Base-by-base conservation (phyloP, 495 filamentous ascomycete species). In the Aspergillus nanangensis region DNA sequence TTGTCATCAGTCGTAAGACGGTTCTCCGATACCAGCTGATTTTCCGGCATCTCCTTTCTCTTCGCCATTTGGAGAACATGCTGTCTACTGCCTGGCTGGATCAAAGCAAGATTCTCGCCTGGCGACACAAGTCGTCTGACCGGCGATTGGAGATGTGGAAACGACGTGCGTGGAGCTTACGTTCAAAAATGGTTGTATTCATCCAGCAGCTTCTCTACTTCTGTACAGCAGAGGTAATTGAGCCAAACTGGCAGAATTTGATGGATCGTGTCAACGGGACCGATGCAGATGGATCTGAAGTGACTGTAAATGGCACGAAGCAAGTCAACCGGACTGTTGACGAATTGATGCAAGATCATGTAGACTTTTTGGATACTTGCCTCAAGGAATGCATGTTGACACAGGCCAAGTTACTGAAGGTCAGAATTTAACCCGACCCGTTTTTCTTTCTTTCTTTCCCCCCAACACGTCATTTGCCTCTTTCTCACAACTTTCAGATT, bases 331-430 rank as follows among this genome's bases (percentile, higher is more conserved):
- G 90, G 31, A 98, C 93, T 0, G 94, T 98, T 13, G 93, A 98
- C 54, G 89, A 96, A 62, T 69, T 98, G 57, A 98, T 98, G 93
- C 90, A 97, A 65, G 92, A 97, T 63, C 93, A 98, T 72, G 91
- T 98, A 23, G 93, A 97, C 66, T 97, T 97, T 62, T 65, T 98
- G 44, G 93, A 96, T 57, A 96, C 92, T 10, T 98, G 93, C 64
- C 70, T 98, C 44, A 97, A 97, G 69, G 93, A 96, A 69, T 96
- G 94, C 73, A 96, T 96, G 92, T 76, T 98, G 25, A 97, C 94
- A 9, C 96, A 98, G 60, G 86, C 86, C 42, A 96, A 95, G 65
- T 68, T 98, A 7, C 70, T 98, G 15, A 83, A 88, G 72, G 93
- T 96, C 5, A n/a, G n/a, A 24, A 46, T 43, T 35, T 24, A 33